Evolutionary conservation across 75 land plant genomes (phyloP).

Genomic region (Azolla pinnata): DNA sequence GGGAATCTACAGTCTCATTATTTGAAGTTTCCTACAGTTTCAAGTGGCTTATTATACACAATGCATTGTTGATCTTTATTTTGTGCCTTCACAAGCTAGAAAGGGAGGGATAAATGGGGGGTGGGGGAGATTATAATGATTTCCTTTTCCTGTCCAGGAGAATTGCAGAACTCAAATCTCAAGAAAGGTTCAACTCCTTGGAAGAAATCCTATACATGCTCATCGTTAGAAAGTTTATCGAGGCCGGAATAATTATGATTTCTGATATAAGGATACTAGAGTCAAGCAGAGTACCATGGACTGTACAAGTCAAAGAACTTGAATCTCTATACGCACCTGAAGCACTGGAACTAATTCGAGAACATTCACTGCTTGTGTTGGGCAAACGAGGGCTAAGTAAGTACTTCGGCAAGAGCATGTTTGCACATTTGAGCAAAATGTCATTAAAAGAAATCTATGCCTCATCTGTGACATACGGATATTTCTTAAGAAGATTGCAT

Average conservation of each 20-base stretch:
- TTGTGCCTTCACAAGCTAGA: too few relatives aligned
- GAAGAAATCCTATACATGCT: slow-evolving; percentile 59
- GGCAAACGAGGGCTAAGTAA: slow-evolving; percentile 33
- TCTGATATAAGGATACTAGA: slow-evolving; percentile 36
- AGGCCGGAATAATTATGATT: slow-evolving; percentile 38
- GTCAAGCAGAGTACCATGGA: slow-evolving; percentile 33
- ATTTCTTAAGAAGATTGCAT: slow-evolving; percentile 47
- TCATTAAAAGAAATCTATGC: slow-evolving; percentile 46
- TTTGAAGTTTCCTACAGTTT: not conserved
- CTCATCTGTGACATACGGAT: slow-evolving; percentile 60
- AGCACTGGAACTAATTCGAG: slow-evolving; percentile 46
- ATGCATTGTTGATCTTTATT: not conserved
- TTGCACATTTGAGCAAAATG: slow-evolving; percentile 24
- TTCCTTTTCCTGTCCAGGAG: slow-evolving; percentile 36
- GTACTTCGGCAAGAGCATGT: slow-evolving; percentile 27
- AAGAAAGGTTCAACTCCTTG: slow-evolving; percentile 38
- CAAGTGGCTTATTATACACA: not conserved
- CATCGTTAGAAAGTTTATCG: slow-evolving; percentile 49
- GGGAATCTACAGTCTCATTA: not conserved
- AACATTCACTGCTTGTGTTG: slow-evolving; percentile 38
- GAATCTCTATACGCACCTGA: slow-evolving; percentile 49
- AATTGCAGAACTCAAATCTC: slow-evolving; percentile 58
- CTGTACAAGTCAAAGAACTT: slow-evolving; percentile 49
- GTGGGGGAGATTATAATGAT: not conserved
- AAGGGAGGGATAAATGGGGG: not conserved